A percentile compares a stretch with the other conserved stretches of the same genome.
Conservation (phyloP, 83 land plant species). For the Diphasiastrum complanatum region DNA sequence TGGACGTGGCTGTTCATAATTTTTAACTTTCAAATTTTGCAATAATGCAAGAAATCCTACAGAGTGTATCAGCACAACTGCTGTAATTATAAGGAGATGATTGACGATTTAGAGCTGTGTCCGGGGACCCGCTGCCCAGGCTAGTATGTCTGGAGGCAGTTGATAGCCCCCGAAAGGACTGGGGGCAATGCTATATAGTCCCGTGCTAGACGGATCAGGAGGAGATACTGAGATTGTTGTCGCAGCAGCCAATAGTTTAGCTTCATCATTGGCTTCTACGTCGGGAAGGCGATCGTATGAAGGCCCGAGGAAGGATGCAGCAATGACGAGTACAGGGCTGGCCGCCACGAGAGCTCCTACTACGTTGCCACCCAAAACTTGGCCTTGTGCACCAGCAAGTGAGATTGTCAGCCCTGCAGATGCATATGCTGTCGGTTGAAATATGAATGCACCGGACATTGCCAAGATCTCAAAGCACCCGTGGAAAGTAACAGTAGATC, state of each 20-base stretch:
- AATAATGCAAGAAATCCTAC: too few species aligned
- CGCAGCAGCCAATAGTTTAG: too few species aligned
- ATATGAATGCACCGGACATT: conserved; percentile 21
- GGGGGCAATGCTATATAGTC: neutral
- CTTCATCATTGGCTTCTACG: conserved; percentile 17
- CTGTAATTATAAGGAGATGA: too few species aligned
- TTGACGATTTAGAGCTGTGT: too few species aligned
- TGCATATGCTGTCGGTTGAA: conserved; percentile 5
- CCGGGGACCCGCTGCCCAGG: neutral
- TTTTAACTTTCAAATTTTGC: too few species aligned
- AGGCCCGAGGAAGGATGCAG: conserved; percentile 22
- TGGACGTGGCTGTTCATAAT: too few species aligned
- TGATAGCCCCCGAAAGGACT: neutral
- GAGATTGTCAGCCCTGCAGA: conserved; percentile 19
- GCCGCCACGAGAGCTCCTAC: conserved; percentile 27
- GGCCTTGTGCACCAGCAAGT: conserved; percentile 27
- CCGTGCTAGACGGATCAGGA: neutral
- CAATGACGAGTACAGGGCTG: conserved; percentile 27
- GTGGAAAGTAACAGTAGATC: conserved; percentile 13
- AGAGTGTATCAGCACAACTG: too few species aligned
- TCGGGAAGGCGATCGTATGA: conserved; percentile 17
- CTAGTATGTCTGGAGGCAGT: neutral
- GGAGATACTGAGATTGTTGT: too few species aligned
- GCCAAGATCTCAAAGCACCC: conserved; percentile 29
- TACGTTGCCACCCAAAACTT: conserved; percentile 29